A percentile compares a stretch with the other conserved stretches of the same genome.
phyloP scores from a whole-genome alignment of 2,329 filamentous ascomycete species.

The Exophiala spinifera region DNA sequence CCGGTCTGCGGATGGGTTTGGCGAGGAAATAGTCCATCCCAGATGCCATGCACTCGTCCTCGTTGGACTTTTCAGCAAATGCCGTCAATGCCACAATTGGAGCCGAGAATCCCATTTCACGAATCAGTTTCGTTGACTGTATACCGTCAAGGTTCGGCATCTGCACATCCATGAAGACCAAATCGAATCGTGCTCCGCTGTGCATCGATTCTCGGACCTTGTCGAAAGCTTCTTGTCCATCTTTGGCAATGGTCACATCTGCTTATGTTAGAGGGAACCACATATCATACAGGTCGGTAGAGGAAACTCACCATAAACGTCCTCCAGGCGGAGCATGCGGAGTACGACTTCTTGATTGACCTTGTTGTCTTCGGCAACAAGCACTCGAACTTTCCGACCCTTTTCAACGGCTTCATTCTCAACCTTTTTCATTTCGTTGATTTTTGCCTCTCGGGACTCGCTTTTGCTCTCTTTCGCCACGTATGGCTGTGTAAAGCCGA shows the following conservation, averaged over 20 bases:
- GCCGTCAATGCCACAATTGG: conserved; percentile 90
- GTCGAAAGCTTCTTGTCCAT: conserved; percentile 83
- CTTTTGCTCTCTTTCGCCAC: conserved; percentile 35
- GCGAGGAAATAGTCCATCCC: conserved; percentile 89
- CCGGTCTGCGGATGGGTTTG: conserved; percentile 74
- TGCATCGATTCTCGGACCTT: conserved; percentile 80
- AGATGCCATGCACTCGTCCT: conserved; percentile 79
- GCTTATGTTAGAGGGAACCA: conserved; percentile 51
- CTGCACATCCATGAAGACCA: conserved; percentile 94
- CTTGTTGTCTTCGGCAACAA: conserved; percentile 79
- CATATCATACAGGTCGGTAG: not conserved
- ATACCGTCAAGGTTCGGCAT: conserved; percentile 93
- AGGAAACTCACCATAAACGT: conserved; percentile 42
- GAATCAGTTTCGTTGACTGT: conserved; percentile 79
- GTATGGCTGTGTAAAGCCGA: conserved; percentile 31
- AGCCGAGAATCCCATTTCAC: conserved; percentile 78
- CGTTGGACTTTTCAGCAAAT: conserved; percentile 85
- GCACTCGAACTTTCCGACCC: conserved; percentile 66
- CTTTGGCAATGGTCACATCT: conserved; percentile 84
- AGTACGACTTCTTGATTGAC: conserved; percentile 62
- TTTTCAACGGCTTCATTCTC: conserved; percentile 58
- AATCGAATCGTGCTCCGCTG: conserved; percentile 67
- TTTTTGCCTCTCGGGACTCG: conserved; percentile 57
- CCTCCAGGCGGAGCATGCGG: conserved; percentile 57
- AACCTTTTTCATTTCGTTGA: conserved; percentile 63